phyloP scores from a whole-genome alignment of 169 alveolate species.

The Plasmodium inui region DNA sequence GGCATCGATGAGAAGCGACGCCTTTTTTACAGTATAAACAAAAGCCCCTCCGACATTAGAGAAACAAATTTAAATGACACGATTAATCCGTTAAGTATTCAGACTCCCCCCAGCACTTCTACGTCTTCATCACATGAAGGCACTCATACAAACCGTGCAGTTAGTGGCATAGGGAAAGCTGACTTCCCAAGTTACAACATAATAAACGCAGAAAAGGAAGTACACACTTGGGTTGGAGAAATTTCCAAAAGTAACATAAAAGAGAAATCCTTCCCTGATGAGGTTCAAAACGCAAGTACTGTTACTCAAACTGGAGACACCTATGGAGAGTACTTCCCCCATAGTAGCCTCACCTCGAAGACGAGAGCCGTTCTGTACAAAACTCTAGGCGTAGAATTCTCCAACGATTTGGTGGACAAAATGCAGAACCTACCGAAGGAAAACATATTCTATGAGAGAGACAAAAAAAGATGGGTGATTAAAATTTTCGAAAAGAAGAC shows the following conservation, averaged over 20 bases:
- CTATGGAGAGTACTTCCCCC: neutral
- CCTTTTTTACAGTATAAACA: neutral
- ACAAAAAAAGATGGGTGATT: slow-evolving; percentile 72
- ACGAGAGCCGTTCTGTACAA: slow-evolving; percentile 18
- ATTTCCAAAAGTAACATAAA: neutral
- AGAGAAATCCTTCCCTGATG: neutral
- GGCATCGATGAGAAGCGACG: neutral
- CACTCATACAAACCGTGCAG: neutral
- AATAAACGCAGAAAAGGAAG: neutral
- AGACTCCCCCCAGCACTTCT: neutral
- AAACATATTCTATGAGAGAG: slow-evolving; percentile 62
- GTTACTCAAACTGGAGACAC: neutral
- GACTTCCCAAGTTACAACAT: neutral
- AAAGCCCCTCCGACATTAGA: neutral
- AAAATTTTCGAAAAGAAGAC: slow-evolving; percentile 34
- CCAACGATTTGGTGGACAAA: slow-evolving; percentile 26
- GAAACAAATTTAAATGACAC: slow-evolving; percentile 16
- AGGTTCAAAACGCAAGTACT: neutral
- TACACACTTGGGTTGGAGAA: neutral
- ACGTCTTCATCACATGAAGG: neutral
- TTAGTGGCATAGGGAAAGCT: neutral
- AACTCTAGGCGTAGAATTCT: slow-evolving; percentile 18
- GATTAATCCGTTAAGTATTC: slow-evolving; percentile 9
- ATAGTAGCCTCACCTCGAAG: neutral
- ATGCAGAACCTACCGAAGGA: slow-evolving; percentile 46